Base-by-base conservation (phyloP, 2,329 filamentous ascomycete species). In the Xylaria sp. region DNA sequence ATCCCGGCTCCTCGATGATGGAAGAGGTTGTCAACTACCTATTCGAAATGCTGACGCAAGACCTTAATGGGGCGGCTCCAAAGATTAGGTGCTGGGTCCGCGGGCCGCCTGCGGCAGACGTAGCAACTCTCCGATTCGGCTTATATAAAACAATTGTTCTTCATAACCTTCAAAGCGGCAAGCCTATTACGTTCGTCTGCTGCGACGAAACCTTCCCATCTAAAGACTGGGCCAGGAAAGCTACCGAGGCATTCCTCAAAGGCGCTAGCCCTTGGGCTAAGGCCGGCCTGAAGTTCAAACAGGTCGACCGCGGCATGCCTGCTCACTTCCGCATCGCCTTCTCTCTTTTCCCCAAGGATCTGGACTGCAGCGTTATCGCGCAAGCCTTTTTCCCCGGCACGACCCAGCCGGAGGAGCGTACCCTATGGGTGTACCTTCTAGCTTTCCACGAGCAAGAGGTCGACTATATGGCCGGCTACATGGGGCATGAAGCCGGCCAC, bases 401-500 rank as follows among this genome's bases (percentile, higher is more conserved):
- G 33, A 11, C 1, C 7, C 31, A 29, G 57, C 33, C 57, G 13
- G 33, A 42, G 25, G 6, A 60, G 45, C 57, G 57, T 22, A 60
- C 45, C 13, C 6, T 60, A 17, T 60, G 57, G 57, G 57, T 51
- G 57, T 51, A 60, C 31, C 17, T 42, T 9, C 31, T 51, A 13
- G 57, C 57, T 22, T 60, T 60, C 31, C 45, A 60, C 22, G 42
- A 42, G 13, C 6, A 39, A 1, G 31, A 31, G 9, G 6, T n/a
- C 22, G 7, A 4, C 33, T 20, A 42, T 17, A 29, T 60, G 33
- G 33, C 57, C 1, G 57, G 57, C 36, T 29, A 51, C 15, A 60
- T 60, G 57, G 33, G 20, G 22, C 57, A 60, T 17, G 57, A 60
- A 60, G 57, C 45, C 13, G 57, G 57, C 15, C 57, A 60, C 36